A percentile compares a stretch with the other conserved stretches of the same genome.
These are phyloP conservation scores for Capsicum chinense DNA, from an alignment of 257 asterid genomes.

Conservation along the genomic window DNA sequence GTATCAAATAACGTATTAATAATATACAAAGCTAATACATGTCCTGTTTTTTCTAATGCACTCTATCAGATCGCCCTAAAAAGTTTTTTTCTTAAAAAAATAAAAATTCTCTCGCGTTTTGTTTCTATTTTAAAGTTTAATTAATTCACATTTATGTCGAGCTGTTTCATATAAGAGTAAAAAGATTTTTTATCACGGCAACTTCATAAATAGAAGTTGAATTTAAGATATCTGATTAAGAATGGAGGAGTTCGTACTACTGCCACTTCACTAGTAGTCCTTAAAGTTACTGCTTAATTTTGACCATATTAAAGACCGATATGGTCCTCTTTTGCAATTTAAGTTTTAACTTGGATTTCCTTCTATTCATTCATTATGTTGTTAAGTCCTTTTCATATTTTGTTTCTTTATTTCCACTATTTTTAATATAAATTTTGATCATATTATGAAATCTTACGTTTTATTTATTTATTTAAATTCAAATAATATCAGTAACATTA, in stretches of 20 bases:
- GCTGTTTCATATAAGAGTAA: rapidly evolving
- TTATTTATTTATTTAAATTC: too few species aligned
- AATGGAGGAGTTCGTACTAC: background rate
- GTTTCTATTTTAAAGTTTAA: too few species aligned
- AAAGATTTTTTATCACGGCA: rapidly evolving
- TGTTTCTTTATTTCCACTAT: background rate
- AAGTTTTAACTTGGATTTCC: conserved; percentile 38
- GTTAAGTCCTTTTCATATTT: conserved; percentile 19
- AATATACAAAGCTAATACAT: too few species aligned
- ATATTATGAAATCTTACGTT: too few species aligned
- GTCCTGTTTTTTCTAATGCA: too few species aligned
- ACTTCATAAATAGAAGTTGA: background rate
- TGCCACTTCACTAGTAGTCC: background rate
- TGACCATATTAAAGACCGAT: background rate
- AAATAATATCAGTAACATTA: background rate
- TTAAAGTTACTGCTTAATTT: background rate
- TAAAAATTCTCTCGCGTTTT: too few species aligned
- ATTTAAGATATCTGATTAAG: background rate
- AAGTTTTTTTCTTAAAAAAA: too few species aligned
- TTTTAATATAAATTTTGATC: too few species aligned
- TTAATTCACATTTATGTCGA: too few species aligned
- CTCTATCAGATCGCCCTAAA: too few species aligned
- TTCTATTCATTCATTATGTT: conserved; percentile 32
- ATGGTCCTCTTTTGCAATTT: conserved; percentile 17
- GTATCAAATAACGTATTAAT: too few species aligned